These are phyloP conservation scores for Cryptococcus maquisensis DNA, from an alignment of 1,284 basidiomycete species.

Conservation along the genomic window DNA sequence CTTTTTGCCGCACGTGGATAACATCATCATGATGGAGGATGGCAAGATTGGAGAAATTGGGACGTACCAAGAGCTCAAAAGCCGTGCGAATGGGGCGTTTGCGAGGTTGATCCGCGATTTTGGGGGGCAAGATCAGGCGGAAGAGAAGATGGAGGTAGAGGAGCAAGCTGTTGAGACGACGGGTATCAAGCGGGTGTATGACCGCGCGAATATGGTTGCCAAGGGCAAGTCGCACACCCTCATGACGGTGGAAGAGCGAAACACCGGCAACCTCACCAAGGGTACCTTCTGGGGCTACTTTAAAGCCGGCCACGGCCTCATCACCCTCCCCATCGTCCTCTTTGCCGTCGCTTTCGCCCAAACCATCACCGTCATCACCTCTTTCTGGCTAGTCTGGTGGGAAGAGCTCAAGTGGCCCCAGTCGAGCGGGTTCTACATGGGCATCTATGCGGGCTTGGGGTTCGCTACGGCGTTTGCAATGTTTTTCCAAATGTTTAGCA, in stretches of 20 bases:
- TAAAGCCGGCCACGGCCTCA: constrained; percentile 50
- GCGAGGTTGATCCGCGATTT: constrained; percentile 62
- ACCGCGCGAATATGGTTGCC: constrained; percentile 41
- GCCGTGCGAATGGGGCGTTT: constrained; percentile 57
- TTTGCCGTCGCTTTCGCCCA: constrained; percentile 38
- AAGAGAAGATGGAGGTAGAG: constrained; percentile 51
- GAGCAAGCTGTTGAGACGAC: constrained; percentile 46
- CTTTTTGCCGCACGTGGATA: constrained; percentile 64
- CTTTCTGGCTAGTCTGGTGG: constrained; percentile 65
- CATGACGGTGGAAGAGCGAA: constrained; percentile 50
- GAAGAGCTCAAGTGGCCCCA: constrained; percentile 52
- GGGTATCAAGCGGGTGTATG: constrained; percentile 20
- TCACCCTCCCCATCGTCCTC: constrained; percentile 52
- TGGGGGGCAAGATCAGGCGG: constrained; percentile 53
- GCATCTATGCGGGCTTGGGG: constrained; percentile 64
- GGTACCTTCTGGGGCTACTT: constrained; percentile 50
- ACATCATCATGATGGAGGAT: constrained; percentile 58
- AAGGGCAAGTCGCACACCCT: constrained; percentile 42
- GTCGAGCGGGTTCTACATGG: constrained; percentile 60
- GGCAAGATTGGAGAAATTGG: constrained; percentile 64
- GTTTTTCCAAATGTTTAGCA: constrained; percentile 58
- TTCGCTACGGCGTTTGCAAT: constrained; percentile 56
- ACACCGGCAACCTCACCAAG: constrained; percentile 38
- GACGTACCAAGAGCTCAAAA: constrained; percentile 56
- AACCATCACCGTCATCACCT: constrained; percentile 43